phyloP scores from a whole-genome alignment of 768 basidiomycete species.

The Rhodosporidiobolus odoratus region DNA sequence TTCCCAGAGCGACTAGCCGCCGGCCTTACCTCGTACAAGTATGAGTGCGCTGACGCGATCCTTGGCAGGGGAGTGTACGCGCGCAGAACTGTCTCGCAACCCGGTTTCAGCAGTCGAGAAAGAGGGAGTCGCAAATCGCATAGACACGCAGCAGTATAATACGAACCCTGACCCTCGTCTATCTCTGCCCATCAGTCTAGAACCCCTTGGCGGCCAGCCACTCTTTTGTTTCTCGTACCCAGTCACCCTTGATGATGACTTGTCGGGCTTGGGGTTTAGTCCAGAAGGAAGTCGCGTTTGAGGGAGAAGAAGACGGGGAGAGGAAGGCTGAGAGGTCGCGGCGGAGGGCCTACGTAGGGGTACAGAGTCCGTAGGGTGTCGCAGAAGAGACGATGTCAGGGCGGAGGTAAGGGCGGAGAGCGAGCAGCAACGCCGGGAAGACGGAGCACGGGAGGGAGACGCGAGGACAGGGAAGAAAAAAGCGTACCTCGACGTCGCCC shows the following conservation, averaged over 20 bases:
- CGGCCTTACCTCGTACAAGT: too few species aligned
- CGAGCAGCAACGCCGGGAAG: not conserved
- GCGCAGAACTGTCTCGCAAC: too few species aligned
- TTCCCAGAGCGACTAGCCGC: too few species aligned
- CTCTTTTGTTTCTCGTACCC: conserved; percentile 30
- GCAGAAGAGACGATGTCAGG: not conserved
- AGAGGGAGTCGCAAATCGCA: too few species aligned
- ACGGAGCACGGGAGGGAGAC: not conserved
- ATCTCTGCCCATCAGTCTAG: not conserved
- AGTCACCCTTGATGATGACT: conserved; percentile 29
- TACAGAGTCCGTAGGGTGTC: not conserved
- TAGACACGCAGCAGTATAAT: too few species aligned
- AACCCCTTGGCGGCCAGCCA: conserved; percentile 24
- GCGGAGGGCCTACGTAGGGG: conserved; percentile 5
- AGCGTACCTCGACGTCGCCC: conserved; percentile 20
- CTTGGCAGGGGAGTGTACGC: too few species aligned
- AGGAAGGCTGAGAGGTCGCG: conserved; percentile 4
- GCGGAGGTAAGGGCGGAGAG: not conserved
- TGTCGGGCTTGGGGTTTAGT: conserved; percentile 20
- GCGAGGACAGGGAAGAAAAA: too few species aligned
- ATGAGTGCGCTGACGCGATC: too few species aligned
- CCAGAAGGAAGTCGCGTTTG: too few species aligned
- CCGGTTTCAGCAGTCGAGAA: too few species aligned
- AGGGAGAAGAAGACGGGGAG: not conserved
- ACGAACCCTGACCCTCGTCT: too few species aligned